Evolutionary conservation across 176 grass and related monocot species (phyloP).

Genomic region (Oryza glumipatula): DNA sequence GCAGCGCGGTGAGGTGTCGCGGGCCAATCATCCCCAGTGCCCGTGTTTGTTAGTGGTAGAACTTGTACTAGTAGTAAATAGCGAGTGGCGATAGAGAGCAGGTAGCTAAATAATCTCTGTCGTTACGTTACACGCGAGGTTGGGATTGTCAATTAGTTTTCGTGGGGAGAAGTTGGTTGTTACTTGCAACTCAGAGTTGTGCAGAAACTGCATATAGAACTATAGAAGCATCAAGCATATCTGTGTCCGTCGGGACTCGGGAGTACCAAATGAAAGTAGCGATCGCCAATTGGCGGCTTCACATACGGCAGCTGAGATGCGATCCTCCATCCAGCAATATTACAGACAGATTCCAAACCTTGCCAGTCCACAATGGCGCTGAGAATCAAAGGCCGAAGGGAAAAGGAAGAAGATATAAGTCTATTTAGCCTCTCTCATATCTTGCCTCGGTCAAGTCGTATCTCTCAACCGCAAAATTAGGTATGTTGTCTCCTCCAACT

Average conservation of each 20-base stretch:
- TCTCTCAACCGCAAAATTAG: no score
- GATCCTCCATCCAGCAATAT: no score
- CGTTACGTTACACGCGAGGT: not conserved
- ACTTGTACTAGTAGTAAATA: not conserved
- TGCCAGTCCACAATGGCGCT: not conserved
- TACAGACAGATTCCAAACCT: no score
- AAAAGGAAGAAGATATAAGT: no score
- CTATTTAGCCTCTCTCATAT: no score
- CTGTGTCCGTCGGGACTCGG: not conserved
- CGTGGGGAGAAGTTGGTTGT: not conserved
- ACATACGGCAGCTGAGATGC: no score
- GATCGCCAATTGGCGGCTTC: no score
- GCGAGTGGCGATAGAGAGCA: not conserved
- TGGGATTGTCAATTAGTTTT: not conserved
- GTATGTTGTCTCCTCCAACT: no score
- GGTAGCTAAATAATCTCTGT: slow-evolving; percentile 12
- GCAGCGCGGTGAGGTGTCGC: slow-evolving; percentile 49
- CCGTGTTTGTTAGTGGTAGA: not conserved
- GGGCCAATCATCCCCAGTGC: no score
- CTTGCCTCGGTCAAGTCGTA: no score
- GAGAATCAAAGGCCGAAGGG: not conserved
- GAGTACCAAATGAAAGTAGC: not conserved
- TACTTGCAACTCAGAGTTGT: not conserved
- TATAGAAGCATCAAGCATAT: not conserved
- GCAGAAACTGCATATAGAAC: not conserved